These are phyloP conservation scores for Blastocystis sp. DNA, from an alignment of 352 stramenopile genomes.

Conservation along the genomic window DNA sequence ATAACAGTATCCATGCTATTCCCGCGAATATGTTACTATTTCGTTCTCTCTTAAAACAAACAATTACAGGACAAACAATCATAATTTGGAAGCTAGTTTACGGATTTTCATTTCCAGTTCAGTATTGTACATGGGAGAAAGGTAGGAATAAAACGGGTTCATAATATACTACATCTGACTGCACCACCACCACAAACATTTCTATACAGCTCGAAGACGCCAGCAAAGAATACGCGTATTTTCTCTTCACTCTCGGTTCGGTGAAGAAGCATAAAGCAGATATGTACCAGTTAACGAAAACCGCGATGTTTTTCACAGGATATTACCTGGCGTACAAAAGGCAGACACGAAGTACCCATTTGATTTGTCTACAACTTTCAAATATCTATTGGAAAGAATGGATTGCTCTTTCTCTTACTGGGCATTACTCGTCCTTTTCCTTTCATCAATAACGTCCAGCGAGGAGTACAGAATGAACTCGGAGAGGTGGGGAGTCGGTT, in stretches of 20 bases:
- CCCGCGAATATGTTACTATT: not conserved
- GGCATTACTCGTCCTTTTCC: not conserved
- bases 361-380: slow-evolving; percentile 18
- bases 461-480: slow-evolving; percentile 52
- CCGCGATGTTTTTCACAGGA: not conserved
- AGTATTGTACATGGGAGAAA: not conserved
- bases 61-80: not conserved
- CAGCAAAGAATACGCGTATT: not conserved
- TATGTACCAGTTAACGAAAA: not conserved
- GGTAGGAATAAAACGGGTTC: slow-evolving; percentile 47
- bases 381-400: not conserved
- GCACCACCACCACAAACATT: not conserved
- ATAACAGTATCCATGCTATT: not conserved
- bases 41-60: not conserved
- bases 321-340: slow-evolving; percentile 31
- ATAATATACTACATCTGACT: slow-evolving; percentile 3
- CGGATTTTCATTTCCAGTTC: slow-evolving; percentile 9
- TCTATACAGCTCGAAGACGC: slow-evolving; percentile 3
- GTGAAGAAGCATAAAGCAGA: slow-evolving; percentile 15
- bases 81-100: slow-evolving; percentile 18
- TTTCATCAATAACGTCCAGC: slow-evolving; percentile 35
- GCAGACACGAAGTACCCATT: slow-evolving; percentile 38
- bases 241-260: not conserved
- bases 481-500: slow-evolving; percentile 16
- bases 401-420: not conserved